Evolutionary conservation across 805 yeast species (phyloP).

Genomic region (Myxozyma mucilagina): DNA sequence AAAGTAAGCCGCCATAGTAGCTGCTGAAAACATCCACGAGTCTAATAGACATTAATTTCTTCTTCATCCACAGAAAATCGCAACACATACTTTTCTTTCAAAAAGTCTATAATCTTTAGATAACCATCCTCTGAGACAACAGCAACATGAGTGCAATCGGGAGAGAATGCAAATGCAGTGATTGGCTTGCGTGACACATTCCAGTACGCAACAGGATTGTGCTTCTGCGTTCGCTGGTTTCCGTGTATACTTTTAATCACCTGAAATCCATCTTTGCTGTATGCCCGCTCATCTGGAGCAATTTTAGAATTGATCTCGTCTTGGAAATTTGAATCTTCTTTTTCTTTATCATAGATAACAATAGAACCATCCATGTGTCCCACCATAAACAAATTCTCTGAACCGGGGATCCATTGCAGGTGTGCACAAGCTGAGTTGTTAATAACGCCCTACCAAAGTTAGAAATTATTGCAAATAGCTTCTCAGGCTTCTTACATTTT

Average conservation of each 20-base stretch:
- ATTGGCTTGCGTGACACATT: slow-evolving; percentile 61
- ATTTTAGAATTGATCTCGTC: slow-evolving; percentile 14
- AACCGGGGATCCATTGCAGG: slow-evolving; percentile 50
- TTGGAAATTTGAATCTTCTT: slow-evolving; percentile 45
- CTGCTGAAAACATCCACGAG: slow-evolving; percentile 59
- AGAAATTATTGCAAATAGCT: too few species aligned
- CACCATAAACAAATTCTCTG: slow-evolving; percentile 50
- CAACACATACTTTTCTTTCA: slow-evolving; percentile 39
- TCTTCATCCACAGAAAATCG: neutral
- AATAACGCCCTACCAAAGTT: slow-evolving; percentile 40
- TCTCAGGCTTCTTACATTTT: slow-evolving; percentile 36
- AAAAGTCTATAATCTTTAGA: slow-evolving; percentile 56
- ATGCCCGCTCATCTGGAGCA: slow-evolving; percentile 11
- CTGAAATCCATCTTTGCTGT: slow-evolving; percentile 24
- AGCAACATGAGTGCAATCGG: slow-evolving; percentile 48
- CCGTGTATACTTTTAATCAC: slow-evolving; percentile 24
- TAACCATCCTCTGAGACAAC: slow-evolving; percentile 68
- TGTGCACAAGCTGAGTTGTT: slow-evolving; percentile 49
- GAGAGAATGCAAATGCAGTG: slow-evolving; percentile 49
- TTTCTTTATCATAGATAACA: slow-evolving; percentile 51
- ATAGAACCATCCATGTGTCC: slow-evolving; percentile 68
- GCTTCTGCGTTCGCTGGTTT: slow-evolving; percentile 26
- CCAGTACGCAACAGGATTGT: slow-evolving; percentile 60
- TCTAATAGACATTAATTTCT: neutral
- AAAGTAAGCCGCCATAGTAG: slow-evolving; percentile 64